Evolutionary conservation across 108 stramenopile species (phyloP).

Genomic region (Cyclotella choctawhatcheeana): DNA sequence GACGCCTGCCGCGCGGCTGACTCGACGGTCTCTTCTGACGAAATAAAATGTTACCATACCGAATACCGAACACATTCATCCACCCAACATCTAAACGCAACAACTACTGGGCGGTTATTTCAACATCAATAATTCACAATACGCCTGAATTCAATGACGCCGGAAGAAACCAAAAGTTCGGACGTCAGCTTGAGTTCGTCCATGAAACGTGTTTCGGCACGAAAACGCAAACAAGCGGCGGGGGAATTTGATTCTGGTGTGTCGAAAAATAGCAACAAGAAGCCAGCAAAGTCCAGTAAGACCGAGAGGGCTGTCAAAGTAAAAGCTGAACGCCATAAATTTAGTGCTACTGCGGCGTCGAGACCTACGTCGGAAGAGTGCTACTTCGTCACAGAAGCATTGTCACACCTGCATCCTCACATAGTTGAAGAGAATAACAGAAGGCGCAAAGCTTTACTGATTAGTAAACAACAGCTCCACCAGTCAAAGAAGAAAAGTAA

Average conservation of each 20-base stretch:
- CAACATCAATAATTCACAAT: too few relatives aligned
- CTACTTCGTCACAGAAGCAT: slow-evolving; percentile 37
- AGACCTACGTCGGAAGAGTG: slow-evolving; percentile 48
- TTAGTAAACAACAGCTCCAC: slow-evolving; percentile 16
- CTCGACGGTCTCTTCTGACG: too few relatives aligned
- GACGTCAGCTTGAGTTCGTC: not conserved
- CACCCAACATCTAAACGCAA: too few relatives aligned
- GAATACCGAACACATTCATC: too few relatives aligned
- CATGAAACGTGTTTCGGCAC: not conserved
- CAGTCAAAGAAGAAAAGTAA: slow-evolving; percentile 1
- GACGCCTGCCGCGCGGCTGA: too few relatives aligned
- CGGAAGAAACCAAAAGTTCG: slow-evolving; percentile 5
- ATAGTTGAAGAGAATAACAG: slow-evolving; percentile 57
- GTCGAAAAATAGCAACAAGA: too few relatives aligned
- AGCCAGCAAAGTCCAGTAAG: not conserved
- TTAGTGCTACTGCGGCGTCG: not conserved
- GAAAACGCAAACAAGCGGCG: not conserved
- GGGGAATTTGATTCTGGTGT: too few relatives aligned
- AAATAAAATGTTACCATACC: too few relatives aligned
- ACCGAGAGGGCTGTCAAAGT: not conserved
- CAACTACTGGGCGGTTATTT: too few relatives aligned
- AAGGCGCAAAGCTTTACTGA: slow-evolving; percentile 33
- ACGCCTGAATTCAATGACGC: too few relatives aligned
- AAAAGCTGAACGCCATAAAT: not conserved
- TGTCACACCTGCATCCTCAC: slow-evolving; percentile 70